Evolutionary conservation across 164 flowering plant genomes (phyloP).

Genomic region (Buxus sempervirens): DNA sequence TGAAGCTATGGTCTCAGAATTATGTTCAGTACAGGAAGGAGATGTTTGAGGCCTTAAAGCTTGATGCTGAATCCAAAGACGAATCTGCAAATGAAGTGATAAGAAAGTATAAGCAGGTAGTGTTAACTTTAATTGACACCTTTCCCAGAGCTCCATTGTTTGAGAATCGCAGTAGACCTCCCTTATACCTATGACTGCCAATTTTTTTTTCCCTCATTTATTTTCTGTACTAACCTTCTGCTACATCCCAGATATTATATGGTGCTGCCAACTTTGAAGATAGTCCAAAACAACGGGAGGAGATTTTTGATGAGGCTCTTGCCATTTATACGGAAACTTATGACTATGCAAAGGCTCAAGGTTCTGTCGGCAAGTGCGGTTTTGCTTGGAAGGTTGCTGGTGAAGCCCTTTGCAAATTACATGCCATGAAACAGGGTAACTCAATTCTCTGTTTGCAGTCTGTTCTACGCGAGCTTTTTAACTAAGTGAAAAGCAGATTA

Average conservation of each 20-base stretch:
- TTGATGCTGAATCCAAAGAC: conserved; percentile 19
- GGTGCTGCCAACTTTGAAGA: conserved; percentile 47
- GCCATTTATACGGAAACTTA: conserved; percentile 61
- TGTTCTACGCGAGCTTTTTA: conserved; percentile 34
- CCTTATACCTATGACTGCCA: background rate
- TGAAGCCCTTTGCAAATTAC: conserved; percentile 44
- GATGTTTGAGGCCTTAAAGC: conserved; percentile 44
- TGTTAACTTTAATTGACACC: background rate
- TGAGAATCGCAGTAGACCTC: background rate
- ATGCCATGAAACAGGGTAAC: conserved; percentile 23
- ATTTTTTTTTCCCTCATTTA: background rate
- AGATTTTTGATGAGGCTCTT: conserved; percentile 53
- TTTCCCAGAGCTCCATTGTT: background rate
- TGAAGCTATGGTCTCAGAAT: conserved; percentile 33
- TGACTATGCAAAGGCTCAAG: conserved; percentile 30
- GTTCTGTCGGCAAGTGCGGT: conserved; percentile 23
- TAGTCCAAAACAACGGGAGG: conserved; percentile 32
- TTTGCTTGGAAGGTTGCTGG: conserved; percentile 89
- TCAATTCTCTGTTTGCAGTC: conserved; percentile 30
- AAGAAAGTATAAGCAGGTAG: conserved; percentile 64
- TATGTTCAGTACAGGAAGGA: conserved; percentile 48
- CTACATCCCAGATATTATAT: conserved; percentile 46
- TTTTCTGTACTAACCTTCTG: background rate
- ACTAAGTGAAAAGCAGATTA: background rate
- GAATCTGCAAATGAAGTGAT: conserved; percentile 37